phyloP scores from a whole-genome alignment of 2,329 filamentous ascomycete genomes.

The Massarina eburnea region DNA sequence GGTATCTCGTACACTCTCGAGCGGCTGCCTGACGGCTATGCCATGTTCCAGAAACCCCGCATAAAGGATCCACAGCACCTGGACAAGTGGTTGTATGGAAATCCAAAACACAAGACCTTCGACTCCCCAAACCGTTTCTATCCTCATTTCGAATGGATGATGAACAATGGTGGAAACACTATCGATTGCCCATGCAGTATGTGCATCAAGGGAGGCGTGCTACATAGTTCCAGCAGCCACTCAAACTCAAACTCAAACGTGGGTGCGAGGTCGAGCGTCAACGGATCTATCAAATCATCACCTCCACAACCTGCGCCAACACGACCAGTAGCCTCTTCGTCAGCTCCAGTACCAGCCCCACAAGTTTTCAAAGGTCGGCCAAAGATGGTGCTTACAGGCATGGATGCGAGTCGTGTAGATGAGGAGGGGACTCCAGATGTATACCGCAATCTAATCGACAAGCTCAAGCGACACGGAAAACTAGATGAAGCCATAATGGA shows the following conservation, averaged over 20 bases:
- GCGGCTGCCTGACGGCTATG: constrained; percentile 57
- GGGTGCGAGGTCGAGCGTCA: neutral
- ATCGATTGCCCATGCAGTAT: constrained; percentile 54
- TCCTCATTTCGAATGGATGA: constrained; percentile 59
- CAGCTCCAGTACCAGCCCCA: neutral
- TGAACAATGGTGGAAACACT: constrained; percentile 48
- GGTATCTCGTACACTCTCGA: constrained; percentile 54
- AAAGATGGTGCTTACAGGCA: constrained; percentile 19
- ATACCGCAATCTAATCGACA: constrained; percentile 53
- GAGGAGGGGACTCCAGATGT: constrained; percentile 58
- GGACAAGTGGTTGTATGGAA: constrained; percentile 61
- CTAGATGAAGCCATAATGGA: constrained; percentile 54
- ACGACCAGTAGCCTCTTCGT: neutral
- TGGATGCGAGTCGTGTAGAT: constrained; percentile 42
- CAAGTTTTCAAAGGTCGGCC: constrained; percentile 19
- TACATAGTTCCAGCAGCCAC: constrained; percentile 12
- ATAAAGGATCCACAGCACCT: constrained; percentile 41
- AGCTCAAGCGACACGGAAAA: constrained; percentile 45
- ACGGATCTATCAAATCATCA: neutral
- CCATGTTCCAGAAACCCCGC: constrained; percentile 54
- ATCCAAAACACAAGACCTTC: constrained; percentile 54
- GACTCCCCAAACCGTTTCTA: constrained; percentile 58
- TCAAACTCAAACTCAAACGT: constrained; percentile 7
- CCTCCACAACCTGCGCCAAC: neutral
- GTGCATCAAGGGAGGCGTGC: constrained; percentile 40